Evolutionary conservation across 306 rosid genomes (phyloP).

Genomic region (cucumber (Cucumis sativus)): DNA sequence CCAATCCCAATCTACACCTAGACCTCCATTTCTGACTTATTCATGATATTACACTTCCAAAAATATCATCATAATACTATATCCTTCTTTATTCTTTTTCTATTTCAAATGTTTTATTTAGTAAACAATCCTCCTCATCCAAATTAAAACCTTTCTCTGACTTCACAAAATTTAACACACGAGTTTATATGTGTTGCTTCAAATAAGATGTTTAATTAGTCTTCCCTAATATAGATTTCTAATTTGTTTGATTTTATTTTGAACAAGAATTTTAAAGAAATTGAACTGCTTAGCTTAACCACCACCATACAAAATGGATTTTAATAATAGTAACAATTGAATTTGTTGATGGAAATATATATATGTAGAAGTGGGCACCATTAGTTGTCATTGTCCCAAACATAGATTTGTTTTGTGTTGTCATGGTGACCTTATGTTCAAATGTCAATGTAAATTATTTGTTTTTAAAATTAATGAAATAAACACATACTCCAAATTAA

Average conservation of each 20-base stretch:
- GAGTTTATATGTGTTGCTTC: too few species aligned
- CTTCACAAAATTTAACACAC: too few species aligned
- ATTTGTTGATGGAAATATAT: neutral
- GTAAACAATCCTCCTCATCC: too few species aligned
- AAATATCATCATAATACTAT: too few species aligned
- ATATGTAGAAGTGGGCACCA: neutral
- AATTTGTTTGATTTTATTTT: too few species aligned
- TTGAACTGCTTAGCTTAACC: too few species aligned
- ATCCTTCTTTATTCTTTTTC: neutral
- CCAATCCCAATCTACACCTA: neutral
- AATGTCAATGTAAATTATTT: neutral
- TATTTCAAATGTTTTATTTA: neutral
- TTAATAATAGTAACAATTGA: neutral
- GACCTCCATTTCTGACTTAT: neutral
- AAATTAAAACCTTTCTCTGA: too few species aligned
- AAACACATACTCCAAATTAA: neutral
- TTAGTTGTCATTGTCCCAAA: neutral
- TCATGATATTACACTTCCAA: neutral
- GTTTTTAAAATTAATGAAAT: neutral
- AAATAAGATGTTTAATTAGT: too few species aligned
- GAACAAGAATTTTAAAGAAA: too few species aligned
- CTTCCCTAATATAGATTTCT: too few species aligned
- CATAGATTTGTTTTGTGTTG: neutral
- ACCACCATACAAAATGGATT: too few species aligned
- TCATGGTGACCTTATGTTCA: neutral